Evolutionary conservation across 768 basidiomycete species (phyloP).

Genomic region (Agrocybe pediades): DNA sequence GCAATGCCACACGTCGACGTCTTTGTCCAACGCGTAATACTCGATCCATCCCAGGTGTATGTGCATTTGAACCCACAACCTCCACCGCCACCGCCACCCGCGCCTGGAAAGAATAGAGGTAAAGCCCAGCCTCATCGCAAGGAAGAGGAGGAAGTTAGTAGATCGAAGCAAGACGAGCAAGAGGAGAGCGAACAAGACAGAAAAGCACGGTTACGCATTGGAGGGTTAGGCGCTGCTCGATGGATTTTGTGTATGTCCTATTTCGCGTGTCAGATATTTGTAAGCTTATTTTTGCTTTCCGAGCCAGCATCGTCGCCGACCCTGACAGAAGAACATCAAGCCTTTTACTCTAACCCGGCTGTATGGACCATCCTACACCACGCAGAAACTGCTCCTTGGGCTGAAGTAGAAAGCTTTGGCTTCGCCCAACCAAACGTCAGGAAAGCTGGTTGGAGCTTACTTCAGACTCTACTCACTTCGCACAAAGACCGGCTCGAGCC

Average conservation of each 20-base stretch:
- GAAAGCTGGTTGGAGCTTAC: constrained; percentile 64
- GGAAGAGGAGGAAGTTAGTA: constrained; percentile 34
- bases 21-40: constrained; percentile 55
- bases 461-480: constrained; percentile 44
- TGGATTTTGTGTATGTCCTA: constrained; percentile 59
- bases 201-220: constrained; percentile 67
- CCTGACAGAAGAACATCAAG: constrained; percentile 31
- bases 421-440: constrained; percentile 71
- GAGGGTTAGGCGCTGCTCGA: constrained; percentile 63
- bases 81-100: constrained; percentile 32
- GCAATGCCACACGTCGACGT: constrained; percentile 39
- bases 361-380: constrained; percentile 65
- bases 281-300: not conserved
- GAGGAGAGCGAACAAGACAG: constrained; percentile 75
- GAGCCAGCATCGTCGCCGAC: constrained; percentile 18
- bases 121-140: constrained; percentile 22
- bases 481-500: constrained; percentile 37
- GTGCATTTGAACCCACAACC: constrained; percentile 63
- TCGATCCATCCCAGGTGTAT: constrained; percentile 66
- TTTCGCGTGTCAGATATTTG: constrained; percentile 7
- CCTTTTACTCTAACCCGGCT: constrained; percentile 47
- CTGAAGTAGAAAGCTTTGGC: constrained; percentile 53
- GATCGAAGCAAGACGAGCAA: constrained; percentile 54
- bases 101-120: constrained; percentile 32
- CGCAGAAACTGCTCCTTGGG: constrained; percentile 41